These are phyloP conservation scores for Jamesozyma spencerorum DNA, from an alignment of 805 yeast species.

Conservation along the genomic window DNA sequence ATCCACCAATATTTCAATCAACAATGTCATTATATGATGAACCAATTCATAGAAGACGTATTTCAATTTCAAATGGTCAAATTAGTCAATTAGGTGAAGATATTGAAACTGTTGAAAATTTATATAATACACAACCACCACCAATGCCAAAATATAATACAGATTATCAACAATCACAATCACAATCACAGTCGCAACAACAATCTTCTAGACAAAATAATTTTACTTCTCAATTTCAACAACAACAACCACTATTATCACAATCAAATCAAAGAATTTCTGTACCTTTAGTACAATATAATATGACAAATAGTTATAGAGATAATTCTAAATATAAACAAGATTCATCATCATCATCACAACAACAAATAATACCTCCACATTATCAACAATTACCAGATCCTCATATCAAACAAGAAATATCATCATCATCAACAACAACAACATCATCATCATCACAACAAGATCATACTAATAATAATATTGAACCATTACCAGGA, in stretches of 20 bases:
- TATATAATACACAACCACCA: slow-evolving; percentile 30
- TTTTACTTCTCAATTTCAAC: not conserved
- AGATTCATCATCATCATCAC: not conserved
- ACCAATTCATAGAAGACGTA: slow-evolving; percentile 40
- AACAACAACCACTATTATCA: not conserved
- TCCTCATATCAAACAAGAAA: not conserved
- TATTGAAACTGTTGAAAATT: slow-evolving; percentile 29
- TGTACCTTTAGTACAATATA: not conserved
- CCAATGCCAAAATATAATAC: slow-evolving; percentile 8
- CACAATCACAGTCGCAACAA: not conserved
- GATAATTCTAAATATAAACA: not conserved
- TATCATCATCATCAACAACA: too few species aligned
- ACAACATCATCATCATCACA: not conserved
- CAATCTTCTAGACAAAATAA: not conserved
- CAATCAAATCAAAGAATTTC: not conserved
- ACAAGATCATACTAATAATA: not conserved
- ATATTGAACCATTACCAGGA: slow-evolving; percentile 47
- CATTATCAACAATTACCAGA: not conserved
- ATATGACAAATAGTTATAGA: not conserved
- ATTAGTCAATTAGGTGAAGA: slow-evolving; percentile 60
- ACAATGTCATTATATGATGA: slow-evolving; percentile 31
- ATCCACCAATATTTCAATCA: slow-evolving; percentile 38
- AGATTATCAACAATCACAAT: not conserved
- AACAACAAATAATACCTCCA: too few species aligned
- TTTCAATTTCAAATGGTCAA: slow-evolving; percentile 78